Evolutionary conservation across 2,329 filamentous ascomycete species (phyloP), one percentile per base, ranked within the genome.

Genomic region (Fusarium lateritium): DNA sequence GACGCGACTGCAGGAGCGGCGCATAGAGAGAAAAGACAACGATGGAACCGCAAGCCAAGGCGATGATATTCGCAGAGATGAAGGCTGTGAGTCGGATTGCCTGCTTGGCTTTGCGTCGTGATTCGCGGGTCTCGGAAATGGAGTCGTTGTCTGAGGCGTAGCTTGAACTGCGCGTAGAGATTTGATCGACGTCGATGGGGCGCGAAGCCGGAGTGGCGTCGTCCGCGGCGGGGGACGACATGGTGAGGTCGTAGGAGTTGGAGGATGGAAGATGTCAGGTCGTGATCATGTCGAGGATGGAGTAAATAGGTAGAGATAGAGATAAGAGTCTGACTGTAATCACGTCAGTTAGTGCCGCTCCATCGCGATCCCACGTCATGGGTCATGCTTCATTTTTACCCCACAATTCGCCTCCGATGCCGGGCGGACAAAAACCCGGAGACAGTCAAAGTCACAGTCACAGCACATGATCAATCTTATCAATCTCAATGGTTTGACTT

Each of bases 11-110:
- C 82, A 99, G 94, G 47, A 97, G 85, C 71, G 93, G 94, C 10
- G 92, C 96, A 78, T 98, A 99, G 33, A 99, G 89, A 36, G 94
- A 97, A 83, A 96, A 99, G 49, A 94, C 92, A 50, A 94, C 94
- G 75, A 98, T 93, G 75, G 93, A 97, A 65, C 95, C 96, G 31
- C 94, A 95, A 78, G 93, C 96, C 33, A 98, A 86, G 15, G 88
- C 83, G 17, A 84, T 84, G 17, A 88, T 67, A 31, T 89, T 83
- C 28, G 88, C 84, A 22, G 83, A 82, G 28, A 84, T 68, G 73
- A 90, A 89, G 56, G 88, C 84, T 45, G 86, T 57, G 69, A 79
- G 68, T 59, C 83, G 84, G 31, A 80, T 66, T n/a, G 75, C 55
- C 34, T 76, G 73, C 56, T 78, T 81, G 51, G 69, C 72, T 42